phyloP scores from a whole-genome alignment of 2,329 filamentous ascomycete species.

The Claviceps pusilla region DNA sequence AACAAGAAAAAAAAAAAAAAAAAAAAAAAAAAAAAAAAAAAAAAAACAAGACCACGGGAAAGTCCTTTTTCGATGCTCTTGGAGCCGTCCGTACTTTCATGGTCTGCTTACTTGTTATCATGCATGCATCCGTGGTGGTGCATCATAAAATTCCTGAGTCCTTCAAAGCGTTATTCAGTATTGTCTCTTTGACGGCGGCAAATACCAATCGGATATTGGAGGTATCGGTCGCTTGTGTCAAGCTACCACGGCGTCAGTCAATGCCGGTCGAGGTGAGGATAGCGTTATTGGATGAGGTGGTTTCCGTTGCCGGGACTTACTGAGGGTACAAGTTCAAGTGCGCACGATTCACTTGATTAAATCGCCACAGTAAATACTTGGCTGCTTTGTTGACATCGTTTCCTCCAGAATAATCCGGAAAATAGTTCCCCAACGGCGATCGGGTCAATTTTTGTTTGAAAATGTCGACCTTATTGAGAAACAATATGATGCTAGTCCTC shows the following conservation, averaged over 20 bases:
- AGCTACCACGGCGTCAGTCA: conserved; percentile 33
- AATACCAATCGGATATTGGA: conserved; percentile 97
- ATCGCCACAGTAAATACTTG: conserved; percentile 94
- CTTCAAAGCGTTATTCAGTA: conserved; percentile 93
- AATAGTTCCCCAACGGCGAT: conserved; percentile 86
- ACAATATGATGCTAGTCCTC: conserved; percentile 94
- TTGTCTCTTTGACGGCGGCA: conserved; percentile 96
- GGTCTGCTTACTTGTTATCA: conserved; percentile 4
- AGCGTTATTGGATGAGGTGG: too few relatives aligned
- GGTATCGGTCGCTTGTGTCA: conserved; percentile 97
- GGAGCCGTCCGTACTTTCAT: conserved; percentile 9
- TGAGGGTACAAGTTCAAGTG: conserved; percentile 96
- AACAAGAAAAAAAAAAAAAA: background rate
- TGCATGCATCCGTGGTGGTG: conserved; percentile 4
- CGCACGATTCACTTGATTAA: conserved; percentile 94
- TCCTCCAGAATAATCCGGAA: conserved; percentile 92
- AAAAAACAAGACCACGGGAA: conserved; percentile 1
- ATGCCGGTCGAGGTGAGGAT: background rate
- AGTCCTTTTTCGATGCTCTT: conserved; percentile 8
- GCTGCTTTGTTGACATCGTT: conserved; percentile 97
- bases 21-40: too few relatives aligned
- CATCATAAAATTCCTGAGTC: conserved; percentile 85
- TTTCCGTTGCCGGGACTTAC: conserved; percentile 37
- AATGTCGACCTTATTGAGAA: conserved; percentile 96
- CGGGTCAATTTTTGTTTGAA: conserved; percentile 89